Conservation (phyloP, 345 rosid species). For the Schrenkiella parvula region DNA sequence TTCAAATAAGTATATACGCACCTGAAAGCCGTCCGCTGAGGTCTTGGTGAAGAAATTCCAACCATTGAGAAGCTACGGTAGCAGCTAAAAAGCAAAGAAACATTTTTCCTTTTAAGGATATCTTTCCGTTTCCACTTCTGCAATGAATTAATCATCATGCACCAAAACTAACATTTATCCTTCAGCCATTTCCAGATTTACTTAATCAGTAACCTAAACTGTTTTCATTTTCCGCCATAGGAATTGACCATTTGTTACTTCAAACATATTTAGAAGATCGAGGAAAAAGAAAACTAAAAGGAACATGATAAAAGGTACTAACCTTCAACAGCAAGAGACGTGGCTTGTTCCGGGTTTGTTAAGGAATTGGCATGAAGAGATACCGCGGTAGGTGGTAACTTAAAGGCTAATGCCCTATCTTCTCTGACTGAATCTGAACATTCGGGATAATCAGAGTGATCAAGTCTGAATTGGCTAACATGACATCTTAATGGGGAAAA, state of each 20-base stretch:
- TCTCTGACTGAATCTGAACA: slow-evolving; percentile 39
- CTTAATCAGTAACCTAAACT: background rate
- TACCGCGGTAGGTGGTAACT: slow-evolving; percentile 48
- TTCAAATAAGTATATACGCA: slow-evolving; percentile 8
- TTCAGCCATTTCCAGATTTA: background rate
- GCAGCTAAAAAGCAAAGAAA: slow-evolving; percentile 65
- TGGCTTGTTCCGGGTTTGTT: slow-evolving; percentile 44
- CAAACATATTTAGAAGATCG: background rate
- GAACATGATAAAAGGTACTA: slow-evolving; percentile 20
- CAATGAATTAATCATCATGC: slow-evolving; percentile 22
- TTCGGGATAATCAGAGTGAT: slow-evolving; percentile 30
- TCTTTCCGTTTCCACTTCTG: slow-evolving; percentile 25
- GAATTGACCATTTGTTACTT: background rate
- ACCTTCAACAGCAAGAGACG: slow-evolving; percentile 75
- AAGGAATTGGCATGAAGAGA: slow-evolving; percentile 42
- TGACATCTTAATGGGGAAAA: slow-evolving; percentile 33
- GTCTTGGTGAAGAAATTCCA: slow-evolving; percentile 92
- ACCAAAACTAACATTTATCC: slow-evolving; percentile 8
- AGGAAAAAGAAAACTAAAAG: background rate
- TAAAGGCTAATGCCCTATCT: slow-evolving; percentile 43
- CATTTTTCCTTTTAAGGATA: slow-evolving; percentile 26
- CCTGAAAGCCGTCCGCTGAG: slow-evolving; percentile 88
- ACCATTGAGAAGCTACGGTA: slow-evolving; percentile 86
- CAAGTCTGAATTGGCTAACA: slow-evolving; percentile 26
- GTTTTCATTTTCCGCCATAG: background rate